These are phyloP conservation scores for Ehretia macrophylla DNA, from an alignment of 257 asterid species.

Conservation along the genomic window DNA sequence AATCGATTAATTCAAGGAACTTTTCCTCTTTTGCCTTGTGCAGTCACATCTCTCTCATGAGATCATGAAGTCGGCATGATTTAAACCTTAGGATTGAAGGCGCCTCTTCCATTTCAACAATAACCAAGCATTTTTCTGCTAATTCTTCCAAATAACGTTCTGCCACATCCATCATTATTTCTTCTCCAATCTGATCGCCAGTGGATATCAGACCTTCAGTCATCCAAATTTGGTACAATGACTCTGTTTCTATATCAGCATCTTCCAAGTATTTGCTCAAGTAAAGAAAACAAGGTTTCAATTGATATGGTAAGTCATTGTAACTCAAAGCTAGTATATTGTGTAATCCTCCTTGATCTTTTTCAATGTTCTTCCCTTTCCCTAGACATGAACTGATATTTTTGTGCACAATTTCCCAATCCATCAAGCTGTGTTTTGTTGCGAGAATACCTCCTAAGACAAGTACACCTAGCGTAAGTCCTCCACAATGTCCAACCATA, in stretches of 20 bases:
- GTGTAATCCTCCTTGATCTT: neutral
- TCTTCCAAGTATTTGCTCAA: slow-evolving; percentile 3
- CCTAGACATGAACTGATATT: neutral
- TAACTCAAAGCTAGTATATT: slow-evolving; percentile 2
- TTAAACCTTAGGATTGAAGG: neutral
- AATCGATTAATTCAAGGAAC: neutral
- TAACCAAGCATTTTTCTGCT: neutral
- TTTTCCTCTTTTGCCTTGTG: slow-evolving; percentile 7
- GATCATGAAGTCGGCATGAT: slow-evolving; percentile 3
- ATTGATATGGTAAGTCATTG: slow-evolving; percentile 11
- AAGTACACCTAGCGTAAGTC: slow-evolving; percentile 5
- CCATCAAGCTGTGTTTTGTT: neutral
- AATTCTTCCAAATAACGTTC: slow-evolving; percentile 5
- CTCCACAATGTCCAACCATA: slow-evolving; percentile 3
- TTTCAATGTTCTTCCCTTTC: neutral
- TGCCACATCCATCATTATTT: slow-evolving; percentile 7
- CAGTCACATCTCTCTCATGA: neutral
- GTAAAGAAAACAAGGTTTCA: slow-evolving; percentile 18
- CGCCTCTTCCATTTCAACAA: neutral
- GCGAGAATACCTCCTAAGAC: slow-evolving; percentile 10
- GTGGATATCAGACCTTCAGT: neutral
- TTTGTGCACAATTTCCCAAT: neutral
- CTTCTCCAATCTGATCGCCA: neutral
- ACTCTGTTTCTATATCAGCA: neutral
- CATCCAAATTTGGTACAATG: slow-evolving; percentile 2